These are phyloP conservation scores for Penicillium taxi DNA, from an alignment of 495 filamentous ascomycete species.

Conservation along the genomic window DNA sequence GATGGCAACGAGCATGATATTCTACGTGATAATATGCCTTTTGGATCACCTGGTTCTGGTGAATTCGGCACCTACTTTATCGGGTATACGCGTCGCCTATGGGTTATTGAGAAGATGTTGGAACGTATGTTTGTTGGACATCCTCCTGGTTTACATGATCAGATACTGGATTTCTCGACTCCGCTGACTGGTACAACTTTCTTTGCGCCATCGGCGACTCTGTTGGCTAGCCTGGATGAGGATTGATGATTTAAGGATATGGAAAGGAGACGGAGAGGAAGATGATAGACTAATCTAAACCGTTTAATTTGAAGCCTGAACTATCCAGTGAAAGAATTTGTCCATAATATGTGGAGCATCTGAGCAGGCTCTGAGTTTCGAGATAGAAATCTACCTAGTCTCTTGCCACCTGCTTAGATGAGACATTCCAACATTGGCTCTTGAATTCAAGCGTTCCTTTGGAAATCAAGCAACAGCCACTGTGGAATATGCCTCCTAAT, in stretches of 20 bases:
- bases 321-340: no score
- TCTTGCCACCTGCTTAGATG: no score
- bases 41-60: conserved; percentile 43
- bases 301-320: no score
- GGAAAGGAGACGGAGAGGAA: no score
- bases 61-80: conserved; percentile 56
- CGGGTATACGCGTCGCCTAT: conserved; percentile 46
- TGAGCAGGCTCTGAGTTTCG: no score
- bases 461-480: no score
- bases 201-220: conserved; percentile 41
- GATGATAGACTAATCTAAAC: background rate
- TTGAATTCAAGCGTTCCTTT: no score
- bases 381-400: no score
- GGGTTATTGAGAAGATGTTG: conserved; percentile 53
- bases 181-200: conserved; percentile 46
- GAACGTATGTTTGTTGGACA: conserved; percentile 50
- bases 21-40: conserved; percentile 54
- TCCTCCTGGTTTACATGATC: conserved; percentile 49
- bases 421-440: no score
- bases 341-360: no score
- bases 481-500: no score
- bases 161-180: conserved; percentile 46
- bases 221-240: conserved; percentile 3
- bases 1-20: conserved; percentile 45
- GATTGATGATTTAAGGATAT: no score